Percentiles rank a stretch among this genome's conserved stretches.
Conservation (phyloP, 805 yeast species). For the Candida ortonii region DNA sequence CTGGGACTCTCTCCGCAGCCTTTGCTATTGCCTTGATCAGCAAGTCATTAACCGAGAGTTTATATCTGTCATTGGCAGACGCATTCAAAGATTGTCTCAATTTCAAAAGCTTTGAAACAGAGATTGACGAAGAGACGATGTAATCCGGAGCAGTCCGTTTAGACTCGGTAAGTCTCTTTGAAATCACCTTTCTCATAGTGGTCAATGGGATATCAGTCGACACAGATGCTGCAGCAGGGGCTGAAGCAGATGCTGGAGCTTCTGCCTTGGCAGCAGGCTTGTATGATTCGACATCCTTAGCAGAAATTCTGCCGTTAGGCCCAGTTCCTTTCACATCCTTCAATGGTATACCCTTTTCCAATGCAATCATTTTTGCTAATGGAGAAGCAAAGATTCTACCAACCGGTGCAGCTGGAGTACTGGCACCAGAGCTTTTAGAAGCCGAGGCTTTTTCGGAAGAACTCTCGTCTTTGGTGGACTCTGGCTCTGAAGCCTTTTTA, state of each 20-base stretch:
- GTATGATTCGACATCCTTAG: constrained; percentile 80
- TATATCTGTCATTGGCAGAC: constrained; percentile 80
- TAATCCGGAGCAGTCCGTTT: constrained; percentile 87
- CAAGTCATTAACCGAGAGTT: constrained; percentile 90
- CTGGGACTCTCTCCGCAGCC: constrained; percentile 89
- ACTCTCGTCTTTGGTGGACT: constrained; percentile 32
- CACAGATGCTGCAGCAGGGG: constrained; percentile 51
- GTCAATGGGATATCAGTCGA: constrained; percentile 84
- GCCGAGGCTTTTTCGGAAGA: constrained; percentile 31
- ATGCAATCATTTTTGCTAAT: constrained; percentile 86
- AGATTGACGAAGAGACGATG: constrained; percentile 82
- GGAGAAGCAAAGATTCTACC: constrained; percentile 93
- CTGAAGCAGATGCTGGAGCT: constrained; percentile 43
- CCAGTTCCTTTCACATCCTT: constrained; percentile 88
- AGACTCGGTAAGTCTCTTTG: constrained; percentile 81
- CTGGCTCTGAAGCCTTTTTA: constrained; percentile 40
- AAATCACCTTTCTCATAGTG: constrained; percentile 92
- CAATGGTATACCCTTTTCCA: constrained; percentile 86
- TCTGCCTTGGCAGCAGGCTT: constrained; percentile 41
- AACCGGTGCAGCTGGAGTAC: constrained; percentile 26
- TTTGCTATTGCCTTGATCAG: constrained; percentile 91
- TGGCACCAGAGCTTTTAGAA: constrained; percentile 7
- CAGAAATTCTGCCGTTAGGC: constrained; percentile 91
- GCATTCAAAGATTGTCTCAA: constrained; percentile 88
- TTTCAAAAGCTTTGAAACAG: constrained; percentile 87